These are phyloP conservation scores for Microcos paniculata DNA, from an alignment of 345 rosid species.

Conservation along the genomic window DNA sequence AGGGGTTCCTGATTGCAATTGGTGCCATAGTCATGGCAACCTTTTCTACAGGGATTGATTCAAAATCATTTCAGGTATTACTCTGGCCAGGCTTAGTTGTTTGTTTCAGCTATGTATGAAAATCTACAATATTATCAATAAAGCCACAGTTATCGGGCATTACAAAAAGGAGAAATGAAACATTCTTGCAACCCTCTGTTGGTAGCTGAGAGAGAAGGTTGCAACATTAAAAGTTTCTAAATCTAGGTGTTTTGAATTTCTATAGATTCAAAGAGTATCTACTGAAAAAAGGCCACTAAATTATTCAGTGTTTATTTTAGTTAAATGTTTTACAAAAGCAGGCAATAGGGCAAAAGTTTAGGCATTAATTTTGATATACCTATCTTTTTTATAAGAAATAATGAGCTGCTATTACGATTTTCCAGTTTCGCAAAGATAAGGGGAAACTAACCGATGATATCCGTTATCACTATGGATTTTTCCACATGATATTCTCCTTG, in stretches of 20 bases:
- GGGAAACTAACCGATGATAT: slow-evolving; percentile 56
- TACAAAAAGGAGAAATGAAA: neutral
- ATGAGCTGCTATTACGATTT: slow-evolving; percentile 1
- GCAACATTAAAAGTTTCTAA: neutral
- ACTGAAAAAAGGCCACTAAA: neutral
- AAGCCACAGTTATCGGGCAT: neutral
- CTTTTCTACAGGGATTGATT: slow-evolving; percentile 90
- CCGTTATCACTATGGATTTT: slow-evolving; percentile 76
- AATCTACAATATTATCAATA: neutral
- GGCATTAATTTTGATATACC: neutral
- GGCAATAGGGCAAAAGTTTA: neutral
- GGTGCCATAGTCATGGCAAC: slow-evolving; percentile 86
- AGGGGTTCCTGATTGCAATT: slow-evolving; percentile 85
- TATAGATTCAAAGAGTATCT: neutral
- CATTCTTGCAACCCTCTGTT: neutral
- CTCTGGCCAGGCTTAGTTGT: neutral
- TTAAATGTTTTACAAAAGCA: neutral
- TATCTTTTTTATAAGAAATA: neutral
- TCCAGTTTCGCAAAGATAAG: slow-evolving; percentile 64
- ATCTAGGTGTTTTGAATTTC: neutral
- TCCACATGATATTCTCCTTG: slow-evolving; percentile 78
- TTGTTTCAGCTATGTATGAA: neutral
- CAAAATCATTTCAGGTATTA: slow-evolving; percentile 67
- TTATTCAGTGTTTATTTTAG: neutral
- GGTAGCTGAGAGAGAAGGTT: neutral